These are phyloP conservation scores for Rhododendron vialii DNA, from an alignment of 148 eudicot species.

Conservation along the genomic window DNA sequence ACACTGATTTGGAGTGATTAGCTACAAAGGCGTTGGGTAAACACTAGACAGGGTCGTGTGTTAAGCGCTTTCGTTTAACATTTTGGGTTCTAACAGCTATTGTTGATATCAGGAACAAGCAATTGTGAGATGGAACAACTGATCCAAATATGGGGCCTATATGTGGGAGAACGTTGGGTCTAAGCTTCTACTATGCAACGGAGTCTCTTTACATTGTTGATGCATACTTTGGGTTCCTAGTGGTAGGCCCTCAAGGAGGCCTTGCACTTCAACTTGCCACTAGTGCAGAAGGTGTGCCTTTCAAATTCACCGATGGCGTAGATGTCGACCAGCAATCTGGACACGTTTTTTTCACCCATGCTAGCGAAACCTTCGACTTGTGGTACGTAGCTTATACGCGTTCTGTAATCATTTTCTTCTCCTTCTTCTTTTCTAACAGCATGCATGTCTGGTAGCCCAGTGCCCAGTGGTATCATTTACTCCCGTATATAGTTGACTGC, in stretches of 20 bases:
- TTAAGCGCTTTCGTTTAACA: too few species aligned
- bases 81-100: neutral
- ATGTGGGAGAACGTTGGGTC: conserved; percentile 2
- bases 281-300: conserved; percentile 1
- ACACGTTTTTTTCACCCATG: conserved; percentile 1
- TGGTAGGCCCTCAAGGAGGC: neutral
- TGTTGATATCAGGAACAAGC: conserved; percentile 8
- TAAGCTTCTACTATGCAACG: neutral
- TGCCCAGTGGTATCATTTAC: too few species aligned
- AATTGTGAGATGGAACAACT: neutral
- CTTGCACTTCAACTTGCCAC: conserved; percentile 1
- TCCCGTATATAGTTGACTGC: too few species aligned
- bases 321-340: neutral
- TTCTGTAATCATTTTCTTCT: neutral
- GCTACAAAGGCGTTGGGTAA: too few species aligned
- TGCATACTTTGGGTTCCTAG: neutral
- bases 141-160: neutral
- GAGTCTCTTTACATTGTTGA: neutral
- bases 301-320: neutral
- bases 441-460: too few species aligned
- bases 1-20: too few species aligned
- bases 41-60: too few species aligned
- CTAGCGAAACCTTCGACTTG: neutral
- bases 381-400: neutral
- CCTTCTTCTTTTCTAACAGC: too few species aligned